These are phyloP conservation scores for Arthrobotrys pseudoclavata DNA, from an alignment of 2,329 filamentous ascomycete genomes.

Conservation along the genomic window DNA sequence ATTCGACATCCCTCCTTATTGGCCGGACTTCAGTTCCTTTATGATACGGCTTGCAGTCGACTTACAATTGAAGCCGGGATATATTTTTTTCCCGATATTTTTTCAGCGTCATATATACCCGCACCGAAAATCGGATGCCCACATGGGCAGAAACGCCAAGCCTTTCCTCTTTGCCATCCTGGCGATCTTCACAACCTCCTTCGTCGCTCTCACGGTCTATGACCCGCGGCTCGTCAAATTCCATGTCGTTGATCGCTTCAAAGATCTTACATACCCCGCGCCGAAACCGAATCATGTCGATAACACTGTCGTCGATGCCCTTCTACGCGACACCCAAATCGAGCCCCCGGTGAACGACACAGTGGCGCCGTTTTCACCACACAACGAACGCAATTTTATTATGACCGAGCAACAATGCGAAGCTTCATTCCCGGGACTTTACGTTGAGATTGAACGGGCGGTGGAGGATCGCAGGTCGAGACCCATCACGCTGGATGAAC, in stretches of 20 bases:
- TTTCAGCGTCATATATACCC: not conserved
- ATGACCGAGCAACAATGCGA: constrained; percentile 68
- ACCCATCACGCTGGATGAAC: constrained; percentile 59
- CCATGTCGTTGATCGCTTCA: constrained; percentile 34
- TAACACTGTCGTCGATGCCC: constrained; percentile 1
- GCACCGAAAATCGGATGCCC: not conserved
- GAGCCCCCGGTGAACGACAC: constrained; percentile 21
- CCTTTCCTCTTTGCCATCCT: constrained; percentile 31
- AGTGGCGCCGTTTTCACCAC: constrained; percentile 16
- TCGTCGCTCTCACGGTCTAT: constrained; percentile 33
- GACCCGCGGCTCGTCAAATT: constrained; percentile 39
- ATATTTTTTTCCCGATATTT: not conserved
- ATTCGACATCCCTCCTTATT: not conserved
- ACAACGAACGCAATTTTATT: constrained; percentile 52
- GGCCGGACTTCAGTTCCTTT: not conserved
- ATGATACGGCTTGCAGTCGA: not conserved
- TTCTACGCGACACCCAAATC: constrained; percentile 1
- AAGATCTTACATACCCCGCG: constrained; percentile 15
- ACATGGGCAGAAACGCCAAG: constrained; percentile 24
- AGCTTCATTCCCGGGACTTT: constrained; percentile 69
- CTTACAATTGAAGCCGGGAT: not conserved
- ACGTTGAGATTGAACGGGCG: constrained; percentile 68
- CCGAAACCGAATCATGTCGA: constrained; percentile 8
- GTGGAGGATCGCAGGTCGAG: constrained; percentile 62
- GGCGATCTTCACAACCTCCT: constrained; percentile 39